Percentiles rank a stretch among this genome's conserved stretches.
phyloP scores from a whole-genome alignment of 129 eudicot species.

The Flaveria robusta region DNA sequence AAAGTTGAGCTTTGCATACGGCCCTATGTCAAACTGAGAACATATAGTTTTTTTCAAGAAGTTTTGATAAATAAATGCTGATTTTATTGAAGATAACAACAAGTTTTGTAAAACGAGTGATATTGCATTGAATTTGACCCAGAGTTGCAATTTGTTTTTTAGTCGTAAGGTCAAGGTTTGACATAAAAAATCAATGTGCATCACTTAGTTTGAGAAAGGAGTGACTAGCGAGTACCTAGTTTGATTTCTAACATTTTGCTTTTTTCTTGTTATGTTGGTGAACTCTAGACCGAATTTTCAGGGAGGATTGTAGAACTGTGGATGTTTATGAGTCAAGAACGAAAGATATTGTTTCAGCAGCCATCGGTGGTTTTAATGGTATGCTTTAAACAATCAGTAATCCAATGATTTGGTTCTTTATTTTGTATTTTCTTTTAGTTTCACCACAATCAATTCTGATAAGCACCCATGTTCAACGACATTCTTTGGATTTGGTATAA shows the following conservation, averaged over 20 bases:
- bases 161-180: conserved; percentile 10
- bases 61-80: background rate
- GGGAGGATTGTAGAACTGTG: conserved; percentile 72
- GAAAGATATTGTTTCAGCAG: conserved; percentile 78
- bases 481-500: conserved; percentile 14
- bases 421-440: background rate
- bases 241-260: conserved; percentile 19
- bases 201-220: background rate
- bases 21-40: background rate
- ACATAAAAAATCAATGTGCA: conserved; percentile 3
- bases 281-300: conserved; percentile 59
- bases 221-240: conserved; percentile 8
- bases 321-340: conserved; percentile 78
- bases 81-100: background rate
- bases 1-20: background rate
- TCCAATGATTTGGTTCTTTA: background rate
- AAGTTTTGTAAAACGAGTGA: background rate
- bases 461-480: background rate
- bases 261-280: conserved; percentile 11
- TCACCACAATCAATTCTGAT: background rate
- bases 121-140: background rate
- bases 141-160: background rate
- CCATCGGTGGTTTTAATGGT: conserved; percentile 93
- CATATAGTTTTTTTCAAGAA: background rate
- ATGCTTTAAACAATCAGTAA: conserved; percentile 13